phyloP scores from a whole-genome alignment of 2,329 filamentous ascomycete genomes.

The Knufia petricola region DNA sequence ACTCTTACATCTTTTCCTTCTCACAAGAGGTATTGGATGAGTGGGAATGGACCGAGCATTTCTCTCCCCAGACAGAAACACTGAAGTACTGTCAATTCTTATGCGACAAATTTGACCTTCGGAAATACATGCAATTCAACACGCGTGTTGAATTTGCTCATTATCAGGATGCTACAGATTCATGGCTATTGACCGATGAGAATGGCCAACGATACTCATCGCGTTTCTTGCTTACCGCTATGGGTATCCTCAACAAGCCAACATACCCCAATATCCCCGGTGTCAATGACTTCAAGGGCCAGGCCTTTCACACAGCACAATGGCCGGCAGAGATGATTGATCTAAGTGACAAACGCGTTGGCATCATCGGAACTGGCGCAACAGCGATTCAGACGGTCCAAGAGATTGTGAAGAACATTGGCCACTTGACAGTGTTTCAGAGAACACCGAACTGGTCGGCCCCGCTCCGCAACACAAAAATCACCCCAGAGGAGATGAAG shows the following conservation, averaged over 20 bases:
- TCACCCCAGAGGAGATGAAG: constrained; percentile 9
- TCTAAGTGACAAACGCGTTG: constrained; percentile 13
- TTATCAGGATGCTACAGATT: constrained; percentile 10
- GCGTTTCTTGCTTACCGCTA: too few relatives aligned
- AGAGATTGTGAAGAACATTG: constrained; percentile 29
- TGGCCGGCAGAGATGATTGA: constrained; percentile 33
- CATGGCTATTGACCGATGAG: constrained; percentile 13
- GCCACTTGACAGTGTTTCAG: constrained; percentile 29
- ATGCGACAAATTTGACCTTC: constrained; percentile 30
- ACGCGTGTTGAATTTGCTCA: constrained; percentile 17
- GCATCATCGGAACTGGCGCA: constrained; percentile 16
- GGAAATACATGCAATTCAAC: constrained; percentile 29
- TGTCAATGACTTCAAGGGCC: constrained; percentile 22
- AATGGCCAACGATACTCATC: constrained; percentile 11
- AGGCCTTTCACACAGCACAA: constrained; percentile 23
- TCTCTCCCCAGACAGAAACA: constrained; percentile 32
- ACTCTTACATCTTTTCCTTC: constrained; percentile 45
- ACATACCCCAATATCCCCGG: constrained; percentile 26
- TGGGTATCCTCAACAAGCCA: constrained; percentile 40
- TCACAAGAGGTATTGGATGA: constrained; percentile 30
- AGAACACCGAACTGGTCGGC: constrained; percentile 30
- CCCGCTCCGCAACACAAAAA: constrained; percentile 18
- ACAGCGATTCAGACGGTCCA: constrained; percentile 15
- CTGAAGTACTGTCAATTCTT: constrained; percentile 33
- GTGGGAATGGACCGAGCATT: constrained; percentile 38